Evolutionary conservation across 106 monocot species (phyloP), one percentile per base, ranked within the genome.

Genomic region (Dioscorea zingiberensis): DNA sequence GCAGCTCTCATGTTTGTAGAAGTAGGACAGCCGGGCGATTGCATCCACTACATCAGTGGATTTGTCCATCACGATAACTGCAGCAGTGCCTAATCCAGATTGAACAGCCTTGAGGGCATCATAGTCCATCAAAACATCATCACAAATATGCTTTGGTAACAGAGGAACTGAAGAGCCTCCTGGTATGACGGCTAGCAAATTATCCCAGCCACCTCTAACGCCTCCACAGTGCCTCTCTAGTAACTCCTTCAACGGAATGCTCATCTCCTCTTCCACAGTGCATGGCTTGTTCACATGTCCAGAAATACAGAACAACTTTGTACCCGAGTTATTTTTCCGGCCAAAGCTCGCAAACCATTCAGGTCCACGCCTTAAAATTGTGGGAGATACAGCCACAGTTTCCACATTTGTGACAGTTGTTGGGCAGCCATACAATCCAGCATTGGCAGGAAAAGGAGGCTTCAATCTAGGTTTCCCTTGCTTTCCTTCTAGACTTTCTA

Each of bases 261-360:
- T 87, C 87, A 87, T 87, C 72, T 87, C 87, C 48, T 87, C 87
- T 51, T 87, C 87, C 49, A 87, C 87, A 13, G 87, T 83, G 79
- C 87, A 87, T 13, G 87, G 83, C 32, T 87, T 87, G 77, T 87
- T 87, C 21, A 87, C 87, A 60, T 87, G 83, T 27, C 87, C 87
- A 9, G 87, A 87, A 14, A 87, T 54, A 25, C 87, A 87, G 57
- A 73, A 83, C 2, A 87, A 69, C 44, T 87, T 83, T 13, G 83
- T 87, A 15, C 87, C 83, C 1, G 87, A 80, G 46, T 87, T 87
- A 58, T 83, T 87, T 62, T 87, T 87, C 56, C 83, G 73, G 3
- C 87, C 87, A 71, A 87, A 87, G 59, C 87, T 87, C 27, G 87
- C 76, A 67, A 87, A 87, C 83, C 87, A 87, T 73, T 87, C 87